Evolutionary conservation across 352 stramenopile genomes (phyloP).

Genomic region (Blastocystis sp.): DNA sequence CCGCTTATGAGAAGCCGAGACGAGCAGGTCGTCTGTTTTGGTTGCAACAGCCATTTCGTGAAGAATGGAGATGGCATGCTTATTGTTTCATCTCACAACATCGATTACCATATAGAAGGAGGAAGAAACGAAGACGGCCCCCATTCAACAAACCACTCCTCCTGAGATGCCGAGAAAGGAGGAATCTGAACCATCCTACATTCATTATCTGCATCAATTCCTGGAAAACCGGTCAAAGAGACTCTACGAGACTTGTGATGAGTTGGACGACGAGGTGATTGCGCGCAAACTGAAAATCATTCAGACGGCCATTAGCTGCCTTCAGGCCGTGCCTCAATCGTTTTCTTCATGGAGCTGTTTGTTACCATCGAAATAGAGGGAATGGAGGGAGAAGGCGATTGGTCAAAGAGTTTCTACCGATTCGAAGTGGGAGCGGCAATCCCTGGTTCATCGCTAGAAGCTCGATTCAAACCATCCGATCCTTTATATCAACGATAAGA

Average conservation of each 20-base stretch:
- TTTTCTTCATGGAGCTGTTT: conserved; percentile 61
- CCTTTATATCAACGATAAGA: conserved; percentile 36
- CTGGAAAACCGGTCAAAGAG: background rate
- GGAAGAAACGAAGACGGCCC: background rate
- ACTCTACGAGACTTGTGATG: background rate
- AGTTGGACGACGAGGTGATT: background rate
- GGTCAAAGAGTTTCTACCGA: conserved; percentile 17
- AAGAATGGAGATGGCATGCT: background rate
- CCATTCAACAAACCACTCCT: too few species aligned
- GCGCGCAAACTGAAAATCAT: conserved; percentile 47
- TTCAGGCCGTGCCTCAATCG: conserved; percentile 20
- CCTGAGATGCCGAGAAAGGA: background rate
- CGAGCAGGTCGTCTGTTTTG: conserved; percentile 28
- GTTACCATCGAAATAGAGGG: conserved; percentile 61
- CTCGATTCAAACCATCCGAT: conserved; percentile 35
- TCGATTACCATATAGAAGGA: conserved; percentile 27
- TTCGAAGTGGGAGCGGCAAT: background rate
- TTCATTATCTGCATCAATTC: background rate
- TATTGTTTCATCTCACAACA: background rate
- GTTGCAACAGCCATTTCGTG: conserved; percentile 23
- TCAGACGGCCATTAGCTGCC: background rate
- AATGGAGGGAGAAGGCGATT: conserved; percentile 8
- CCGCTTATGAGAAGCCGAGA: conserved; percentile 48
- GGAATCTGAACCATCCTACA: background rate
- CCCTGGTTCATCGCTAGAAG: background rate